These are phyloP conservation scores for Lagenidium sp. DNA, from an alignment of 352 stramenopile species.

Conservation along the genomic window DNA sequence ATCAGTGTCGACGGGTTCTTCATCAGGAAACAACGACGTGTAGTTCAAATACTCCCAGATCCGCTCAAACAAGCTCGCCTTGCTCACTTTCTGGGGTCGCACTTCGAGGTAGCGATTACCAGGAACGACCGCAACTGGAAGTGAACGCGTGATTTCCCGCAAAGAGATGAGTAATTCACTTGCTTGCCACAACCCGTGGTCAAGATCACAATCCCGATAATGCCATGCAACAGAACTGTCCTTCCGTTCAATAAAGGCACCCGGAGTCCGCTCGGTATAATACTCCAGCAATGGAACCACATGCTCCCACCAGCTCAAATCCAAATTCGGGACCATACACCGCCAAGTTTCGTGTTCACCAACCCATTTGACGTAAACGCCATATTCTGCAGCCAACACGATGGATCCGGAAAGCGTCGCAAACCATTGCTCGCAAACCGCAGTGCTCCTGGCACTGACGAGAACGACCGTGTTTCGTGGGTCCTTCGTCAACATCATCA, in stretches of 20 bases:
- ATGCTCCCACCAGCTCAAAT: constrained; percentile 72
- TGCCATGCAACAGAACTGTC: constrained; percentile 86
- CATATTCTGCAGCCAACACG: constrained; percentile 70
- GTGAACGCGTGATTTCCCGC: constrained; percentile 58
- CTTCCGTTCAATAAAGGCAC: constrained; percentile 78
- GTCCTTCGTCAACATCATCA: constrained; percentile 76
- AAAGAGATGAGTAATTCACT: constrained; percentile 81
- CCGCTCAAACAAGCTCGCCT: constrained; percentile 66
- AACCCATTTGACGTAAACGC: constrained; percentile 74
- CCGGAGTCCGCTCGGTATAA: constrained; percentile 78
- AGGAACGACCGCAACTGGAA: constrained; percentile 66
- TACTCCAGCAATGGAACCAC: constrained; percentile 72
- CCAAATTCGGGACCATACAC: constrained; percentile 76
- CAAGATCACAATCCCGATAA: constrained; percentile 83
- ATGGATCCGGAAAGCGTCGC: constrained; percentile 46
- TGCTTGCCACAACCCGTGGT: constrained; percentile 85
- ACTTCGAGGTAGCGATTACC: constrained; percentile 73
- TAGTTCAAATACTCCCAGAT: constrained; percentile 86
- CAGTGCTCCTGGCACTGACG: constrained; percentile 54
- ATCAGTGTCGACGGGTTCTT: constrained; percentile 46
- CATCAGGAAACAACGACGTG: constrained; percentile 47
- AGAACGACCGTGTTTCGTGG: constrained; percentile 70
- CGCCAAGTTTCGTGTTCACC: constrained; percentile 52
- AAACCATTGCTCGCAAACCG: constrained; percentile 79
- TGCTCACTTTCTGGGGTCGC: constrained; percentile 73